Evolutionary conservation across 805 yeast genomes (phyloP).

Genomic region (Saturnispora sekii): DNA sequence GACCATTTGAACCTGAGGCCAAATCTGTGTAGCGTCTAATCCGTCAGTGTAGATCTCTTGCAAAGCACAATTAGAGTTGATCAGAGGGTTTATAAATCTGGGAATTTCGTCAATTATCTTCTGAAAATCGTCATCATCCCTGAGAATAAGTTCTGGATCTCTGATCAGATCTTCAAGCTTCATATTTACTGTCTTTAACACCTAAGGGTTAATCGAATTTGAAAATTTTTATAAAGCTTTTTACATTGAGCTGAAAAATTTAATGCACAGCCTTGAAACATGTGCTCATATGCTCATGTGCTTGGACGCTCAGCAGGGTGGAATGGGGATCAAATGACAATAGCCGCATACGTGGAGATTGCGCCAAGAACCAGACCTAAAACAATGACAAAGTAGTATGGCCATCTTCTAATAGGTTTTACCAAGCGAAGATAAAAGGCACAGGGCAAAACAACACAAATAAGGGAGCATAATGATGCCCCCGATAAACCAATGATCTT

Average conservation of each 20-base stretch:
- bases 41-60: slow-evolving; percentile 83
- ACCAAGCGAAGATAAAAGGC: slow-evolving; percentile 63
- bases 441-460: slow-evolving; percentile 75
- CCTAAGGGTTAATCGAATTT: not conserved
- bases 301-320: slow-evolving; percentile 3
- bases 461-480: slow-evolving; percentile 68
- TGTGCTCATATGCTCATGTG: not conserved
- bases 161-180: slow-evolving; percentile 5
- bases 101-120: slow-evolving; percentile 10
- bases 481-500: slow-evolving; percentile 77
- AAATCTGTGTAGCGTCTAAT: slow-evolving; percentile 80
- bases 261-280: slow-evolving; percentile 5
- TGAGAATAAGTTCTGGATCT: slow-evolving; percentile 10
- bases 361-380: slow-evolving; percentile 41
- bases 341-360: slow-evolving; percentile 54
- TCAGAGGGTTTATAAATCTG: slow-evolving; percentile 14
- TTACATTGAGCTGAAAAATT: not conserved
- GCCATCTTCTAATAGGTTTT: slow-evolving; percentile 33
- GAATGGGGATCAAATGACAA: slow-evolving; percentile 5
- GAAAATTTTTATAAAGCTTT: not conserved
- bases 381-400: slow-evolving; percentile 34
- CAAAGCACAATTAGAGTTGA: slow-evolving; percentile 40
- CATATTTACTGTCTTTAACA: not conserved
- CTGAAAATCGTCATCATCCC: slow-evolving; percentile 6
- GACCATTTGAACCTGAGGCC: slow-evolving; percentile 86